Percentiles rank a stretch among this genome's conserved stretches.
Evolutionary conservation across 208 protist genomes (phyloP).

Genomic region (Leishmania gerbilli): DNA sequence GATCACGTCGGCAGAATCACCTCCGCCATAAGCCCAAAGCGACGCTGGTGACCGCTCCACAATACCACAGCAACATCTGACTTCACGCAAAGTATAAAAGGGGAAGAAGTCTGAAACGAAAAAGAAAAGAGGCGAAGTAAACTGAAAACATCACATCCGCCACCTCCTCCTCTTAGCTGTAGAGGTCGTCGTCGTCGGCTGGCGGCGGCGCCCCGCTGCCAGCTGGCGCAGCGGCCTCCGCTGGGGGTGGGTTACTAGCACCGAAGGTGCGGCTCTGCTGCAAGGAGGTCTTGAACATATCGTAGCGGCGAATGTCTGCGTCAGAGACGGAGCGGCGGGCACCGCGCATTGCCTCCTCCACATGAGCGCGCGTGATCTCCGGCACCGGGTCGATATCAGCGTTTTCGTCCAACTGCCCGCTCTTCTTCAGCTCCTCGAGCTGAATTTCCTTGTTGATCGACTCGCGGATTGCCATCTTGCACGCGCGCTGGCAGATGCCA

Average conservation of each 20-base stretch:
- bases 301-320: conserved; percentile 92
- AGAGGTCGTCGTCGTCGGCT: conserved; percentile 59
- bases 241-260: conserved; percentile 17
- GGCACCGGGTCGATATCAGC: conserved; percentile 89
- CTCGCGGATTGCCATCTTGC: conserved; percentile 93
- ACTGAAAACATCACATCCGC: conserved; percentile 1
- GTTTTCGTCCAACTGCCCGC: conserved; percentile 58
- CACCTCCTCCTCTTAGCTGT: conserved; percentile 33
- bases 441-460: conserved; percentile 91
- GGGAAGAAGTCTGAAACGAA: background rate
- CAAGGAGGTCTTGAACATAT: conserved; percentile 91
- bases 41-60: background rate
- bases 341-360: conserved; percentile 92
- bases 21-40: background rate
- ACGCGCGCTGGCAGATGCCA: conserved; percentile 91
- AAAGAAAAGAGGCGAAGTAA: conserved; percentile 15
- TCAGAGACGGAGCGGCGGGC: conserved; percentile 92
- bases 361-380: conserved; percentile 89
- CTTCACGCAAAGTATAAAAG: background rate
- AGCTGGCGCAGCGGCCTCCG: conserved; percentile 26
- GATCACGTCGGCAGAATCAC: background rate
- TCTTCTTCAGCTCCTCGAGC: conserved; percentile 68
- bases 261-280: conserved; percentile 80
- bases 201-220: conserved; percentile 14
- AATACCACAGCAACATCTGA: background rate